Evolutionary conservation across 1,139 yeast species (phyloP).

Genomic region (Pichia sp.): DNA sequence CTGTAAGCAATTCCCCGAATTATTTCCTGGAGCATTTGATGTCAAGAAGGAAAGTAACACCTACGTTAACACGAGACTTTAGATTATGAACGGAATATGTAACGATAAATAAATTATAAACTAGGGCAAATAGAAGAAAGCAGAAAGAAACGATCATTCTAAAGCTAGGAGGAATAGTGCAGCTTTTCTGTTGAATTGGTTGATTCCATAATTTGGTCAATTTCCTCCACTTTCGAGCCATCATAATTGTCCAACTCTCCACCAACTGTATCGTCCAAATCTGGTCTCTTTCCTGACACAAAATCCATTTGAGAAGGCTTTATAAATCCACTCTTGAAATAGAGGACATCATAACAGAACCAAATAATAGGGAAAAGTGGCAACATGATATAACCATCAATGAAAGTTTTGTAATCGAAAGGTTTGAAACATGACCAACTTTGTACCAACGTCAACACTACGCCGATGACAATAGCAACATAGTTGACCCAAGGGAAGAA

Average conservation of each 20-base stretch:
- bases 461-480: constrained; percentile 43
- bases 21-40: constrained; percentile 32
- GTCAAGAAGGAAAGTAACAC: constrained; percentile 16
- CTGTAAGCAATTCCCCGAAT: constrained; percentile 30
- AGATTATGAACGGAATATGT: no score
- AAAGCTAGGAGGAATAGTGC: no score
- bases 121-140: background rate
- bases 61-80: no score
- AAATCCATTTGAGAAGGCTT: constrained; percentile 42
- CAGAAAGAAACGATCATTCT: background rate
- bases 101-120: background rate
- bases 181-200: constrained; percentile 4
- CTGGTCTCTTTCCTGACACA: constrained; percentile 36
- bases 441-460: constrained; percentile 53
- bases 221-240: background rate
- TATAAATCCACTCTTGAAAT: constrained; percentile 26
- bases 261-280: constrained; percentile 22
- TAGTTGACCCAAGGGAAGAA: constrained; percentile 49
- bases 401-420: constrained; percentile 51
- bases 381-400: constrained; percentile 57
- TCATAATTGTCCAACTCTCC: constrained; percentile 13
- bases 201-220: background rate
- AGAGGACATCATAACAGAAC: constrained; percentile 30
- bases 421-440: constrained; percentile 66
- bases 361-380: constrained; percentile 47